phyloP scores from a whole-genome alignment of 768 basidiomycete genomes.

The Gautieria morchelliformis region DNA sequence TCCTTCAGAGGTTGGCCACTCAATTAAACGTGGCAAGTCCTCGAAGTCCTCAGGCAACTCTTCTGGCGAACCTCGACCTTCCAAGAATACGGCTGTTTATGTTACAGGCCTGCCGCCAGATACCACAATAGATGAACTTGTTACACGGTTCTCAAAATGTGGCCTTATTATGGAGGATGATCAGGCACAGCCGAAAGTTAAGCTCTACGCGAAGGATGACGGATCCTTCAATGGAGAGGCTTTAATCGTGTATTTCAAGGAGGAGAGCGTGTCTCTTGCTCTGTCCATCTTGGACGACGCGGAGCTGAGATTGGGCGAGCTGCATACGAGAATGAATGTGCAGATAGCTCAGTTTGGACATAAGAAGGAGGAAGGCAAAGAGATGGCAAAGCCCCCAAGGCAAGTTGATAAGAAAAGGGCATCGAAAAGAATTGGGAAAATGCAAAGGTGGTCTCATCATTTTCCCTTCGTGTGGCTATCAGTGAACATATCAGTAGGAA shows the following conservation, averaged over 20 bases:
- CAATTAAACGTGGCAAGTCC: constrained; percentile 62
- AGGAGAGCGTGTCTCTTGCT: constrained; percentile 86
- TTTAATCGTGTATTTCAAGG: constrained; percentile 93
- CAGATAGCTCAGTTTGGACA: constrained; percentile 71
- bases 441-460: constrained; percentile 60
- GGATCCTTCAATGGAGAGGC: constrained; percentile 92
- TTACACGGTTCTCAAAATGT: constrained; percentile 82
- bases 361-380: constrained; percentile 37
- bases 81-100: constrained; percentile 91
- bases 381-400: constrained; percentile 43
- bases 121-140: constrained; percentile 62
- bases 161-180: constrained; percentile 92
- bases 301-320: constrained; percentile 76
- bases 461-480: not conserved
- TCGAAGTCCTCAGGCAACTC: constrained; percentile 24
- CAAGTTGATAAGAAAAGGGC: constrained; percentile 72
- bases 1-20: constrained; percentile 34
- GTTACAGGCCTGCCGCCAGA: constrained; percentile 77
- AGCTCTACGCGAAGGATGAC: constrained; percentile 85
- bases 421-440: constrained; percentile 67
- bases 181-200: constrained; percentile 85
- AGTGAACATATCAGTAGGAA: constrained; percentile 45
- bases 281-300: constrained; percentile 83
- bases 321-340: constrained; percentile 64
- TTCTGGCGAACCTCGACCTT: constrained; percentile 36